Percentiles rank a stretch among this genome's conserved stretches.
Conservation (phyloP, 345 rosid genomes). For the Anastatica hierochuntica region DNA sequence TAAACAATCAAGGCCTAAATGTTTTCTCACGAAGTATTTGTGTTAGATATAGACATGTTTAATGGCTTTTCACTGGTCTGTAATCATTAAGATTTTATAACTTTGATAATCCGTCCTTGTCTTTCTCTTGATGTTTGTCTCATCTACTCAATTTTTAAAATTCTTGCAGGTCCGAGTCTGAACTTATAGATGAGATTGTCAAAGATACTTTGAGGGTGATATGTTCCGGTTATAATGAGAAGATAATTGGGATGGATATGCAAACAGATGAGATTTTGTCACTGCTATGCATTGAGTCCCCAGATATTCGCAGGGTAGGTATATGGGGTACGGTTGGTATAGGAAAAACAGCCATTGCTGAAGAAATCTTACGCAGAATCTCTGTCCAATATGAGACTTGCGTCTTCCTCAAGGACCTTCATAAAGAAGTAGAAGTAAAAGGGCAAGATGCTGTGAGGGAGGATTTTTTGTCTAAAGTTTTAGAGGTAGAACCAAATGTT, state of each 20-base stretch:
- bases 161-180: constrained; percentile 21
- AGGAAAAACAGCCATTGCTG: constrained; percentile 46
- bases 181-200: constrained; percentile 21
- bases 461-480: not conserved
- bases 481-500: constrained; percentile 7
- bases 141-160: not conserved
- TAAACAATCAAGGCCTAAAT: no score
- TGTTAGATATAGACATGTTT: not conserved
- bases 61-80: not conserved
- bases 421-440: not conserved
- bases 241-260: constrained; percentile 19
- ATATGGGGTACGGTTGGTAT: constrained; percentile 39
- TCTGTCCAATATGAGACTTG: constrained; percentile 28
- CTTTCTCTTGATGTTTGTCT: not conserved
- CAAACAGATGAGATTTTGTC: constrained; percentile 15
- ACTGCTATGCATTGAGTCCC: not conserved
- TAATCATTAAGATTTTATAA: not conserved
- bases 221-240: not conserved
- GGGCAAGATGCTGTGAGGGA: constrained; percentile 11
- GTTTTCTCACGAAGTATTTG: no score
- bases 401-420: constrained; percentile 31
- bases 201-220: not conserved
- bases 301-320: constrained; percentile 27
- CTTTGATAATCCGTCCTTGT: not conserved
- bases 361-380: constrained; percentile 24